These are phyloP conservation scores for Gleditsia sinensis DNA, from an alignment of 306 rosid genomes.

Conservation along the genomic window DNA sequence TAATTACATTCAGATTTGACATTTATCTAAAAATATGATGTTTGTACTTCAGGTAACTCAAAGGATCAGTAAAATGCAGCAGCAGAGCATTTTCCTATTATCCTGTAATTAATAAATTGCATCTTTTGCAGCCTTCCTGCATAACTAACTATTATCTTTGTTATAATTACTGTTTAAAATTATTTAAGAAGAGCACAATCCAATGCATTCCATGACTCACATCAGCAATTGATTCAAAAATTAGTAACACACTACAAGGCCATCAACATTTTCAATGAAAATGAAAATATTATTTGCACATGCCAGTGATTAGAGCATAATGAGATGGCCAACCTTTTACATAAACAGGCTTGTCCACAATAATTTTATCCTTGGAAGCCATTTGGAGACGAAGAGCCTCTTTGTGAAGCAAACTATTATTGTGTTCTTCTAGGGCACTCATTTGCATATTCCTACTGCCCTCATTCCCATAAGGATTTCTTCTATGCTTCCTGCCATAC, in stretches of 20 bases:
- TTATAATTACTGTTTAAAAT: neutral
- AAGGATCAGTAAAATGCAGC: neutral
- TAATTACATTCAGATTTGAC: neutral
- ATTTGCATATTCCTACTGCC: slow-evolving; percentile 99
- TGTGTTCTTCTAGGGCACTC: slow-evolving; percentile 98
- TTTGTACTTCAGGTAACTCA: neutral
- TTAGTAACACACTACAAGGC: neutral
- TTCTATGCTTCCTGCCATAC: slow-evolving; percentile 93
- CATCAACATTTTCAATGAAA: slow-evolving; percentile 3
- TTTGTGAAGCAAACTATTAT: slow-evolving; percentile 97
- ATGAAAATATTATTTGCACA: neutral
- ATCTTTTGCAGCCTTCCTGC: neutral
- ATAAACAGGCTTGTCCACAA: slow-evolving; percentile 84
- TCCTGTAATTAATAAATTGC: neutral
- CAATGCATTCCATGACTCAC: neutral
- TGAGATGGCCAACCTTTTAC: slow-evolving; percentile 74
- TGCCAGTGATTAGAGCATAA: slow-evolving; percentile 14
- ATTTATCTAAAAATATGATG: neutral
- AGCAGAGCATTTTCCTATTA: neutral
- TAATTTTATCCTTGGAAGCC: slow-evolving; percentile 92
- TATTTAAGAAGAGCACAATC: neutral
- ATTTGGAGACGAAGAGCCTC: slow-evolving; percentile 98
- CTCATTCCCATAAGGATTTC: slow-evolving; percentile 97
- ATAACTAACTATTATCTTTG: neutral
- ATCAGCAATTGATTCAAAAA: slow-evolving; percentile 7